Conservation (phyloP, 441 rosid species). For the Flueggea neowawraea region DNA sequence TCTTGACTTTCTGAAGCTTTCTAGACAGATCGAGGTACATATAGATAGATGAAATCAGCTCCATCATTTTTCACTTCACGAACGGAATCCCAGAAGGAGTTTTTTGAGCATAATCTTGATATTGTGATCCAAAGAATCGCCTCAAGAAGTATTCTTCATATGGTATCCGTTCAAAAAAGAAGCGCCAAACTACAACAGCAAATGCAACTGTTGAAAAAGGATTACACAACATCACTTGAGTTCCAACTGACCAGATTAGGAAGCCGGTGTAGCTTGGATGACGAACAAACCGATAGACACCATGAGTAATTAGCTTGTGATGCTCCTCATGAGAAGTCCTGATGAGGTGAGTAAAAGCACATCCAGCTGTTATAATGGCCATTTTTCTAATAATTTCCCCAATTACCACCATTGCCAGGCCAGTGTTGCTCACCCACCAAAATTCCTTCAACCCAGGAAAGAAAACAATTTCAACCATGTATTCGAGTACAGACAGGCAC, state of each 20-base stretch:
- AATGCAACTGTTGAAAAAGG: constrained; percentile 58
- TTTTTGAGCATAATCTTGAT: constrained; percentile 45
- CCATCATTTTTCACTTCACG: constrained; percentile 37
- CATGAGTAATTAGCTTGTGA: constrained; percentile 60
- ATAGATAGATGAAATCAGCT: not conserved
- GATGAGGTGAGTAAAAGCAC: constrained; percentile 68
- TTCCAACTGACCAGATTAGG: constrained; percentile 75
- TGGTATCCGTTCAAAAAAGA: constrained; percentile 60
- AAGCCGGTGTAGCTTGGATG: constrained; percentile 85
- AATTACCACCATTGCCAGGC: constrained; percentile 48
- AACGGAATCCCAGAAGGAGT: constrained; percentile 79
- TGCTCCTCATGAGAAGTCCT: constrained; percentile 58
- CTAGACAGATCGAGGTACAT: constrained; percentile 7
- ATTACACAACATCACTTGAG: constrained; percentile 85
- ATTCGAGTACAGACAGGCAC: constrained; percentile 55
- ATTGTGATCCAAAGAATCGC: constrained; percentile 57
- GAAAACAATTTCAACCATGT: constrained; percentile 40
- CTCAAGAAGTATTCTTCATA: constrained; percentile 67
- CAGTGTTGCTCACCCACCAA: constrained; percentile 66
- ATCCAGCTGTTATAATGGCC: constrained; percentile 73
- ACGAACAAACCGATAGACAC: constrained; percentile 55
- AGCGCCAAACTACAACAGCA: constrained; percentile 57
- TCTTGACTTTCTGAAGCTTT: not conserved
- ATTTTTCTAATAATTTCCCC: constrained; percentile 65
- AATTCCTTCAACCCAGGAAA: constrained; percentile 66